These are phyloP conservation scores for Drosera capensis DNA, from an alignment of 148 eudicot genomes.

Conservation along the genomic window DNA sequence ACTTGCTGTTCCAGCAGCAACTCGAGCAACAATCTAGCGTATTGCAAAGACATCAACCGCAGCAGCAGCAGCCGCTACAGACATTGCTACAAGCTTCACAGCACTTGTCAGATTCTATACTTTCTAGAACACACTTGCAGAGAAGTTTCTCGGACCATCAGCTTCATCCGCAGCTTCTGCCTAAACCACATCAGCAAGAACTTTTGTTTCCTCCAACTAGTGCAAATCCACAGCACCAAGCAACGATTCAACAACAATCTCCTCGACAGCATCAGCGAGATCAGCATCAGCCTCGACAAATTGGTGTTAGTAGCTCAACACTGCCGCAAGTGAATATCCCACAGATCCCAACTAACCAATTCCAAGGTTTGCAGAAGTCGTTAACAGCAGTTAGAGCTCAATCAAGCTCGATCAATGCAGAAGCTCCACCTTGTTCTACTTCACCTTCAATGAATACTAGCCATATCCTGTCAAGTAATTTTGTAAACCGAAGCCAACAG, in stretches of 20 bases:
- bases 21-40: conserved; percentile 28
- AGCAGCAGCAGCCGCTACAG: conserved; percentile 28
- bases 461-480: conserved; percentile 38
- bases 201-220: conserved; percentile 20
- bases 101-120: conserved; percentile 36
- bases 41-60: conserved; percentile 44
- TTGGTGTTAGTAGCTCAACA: conserved; percentile 26
- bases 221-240: conserved; percentile 20
- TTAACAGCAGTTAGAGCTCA: conserved; percentile 23
- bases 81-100: conserved; percentile 30
- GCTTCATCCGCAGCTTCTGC: conserved; percentile 43
- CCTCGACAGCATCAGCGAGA: conserved; percentile 34
- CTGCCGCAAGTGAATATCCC: conserved; percentile 37
- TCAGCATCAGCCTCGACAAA: conserved; percentile 40
- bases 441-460: conserved; percentile 73
- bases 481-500: conserved; percentile 38
- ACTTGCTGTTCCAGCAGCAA: conserved; percentile 72
- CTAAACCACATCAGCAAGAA: conserved; percentile 33
- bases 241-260: conserved; percentile 17
- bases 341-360: conserved; percentile 36
- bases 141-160: conserved; percentile 61
- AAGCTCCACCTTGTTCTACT: conserved; percentile 80
- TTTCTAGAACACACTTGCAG: conserved; percentile 34
- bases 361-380: conserved; percentile 47
- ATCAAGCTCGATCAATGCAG: conserved; percentile 48